These are phyloP conservation scores for Fusarium tjaetaba DNA, from an alignment of 2,329 filamentous ascomycete genomes.

Conservation along the genomic window DNA sequence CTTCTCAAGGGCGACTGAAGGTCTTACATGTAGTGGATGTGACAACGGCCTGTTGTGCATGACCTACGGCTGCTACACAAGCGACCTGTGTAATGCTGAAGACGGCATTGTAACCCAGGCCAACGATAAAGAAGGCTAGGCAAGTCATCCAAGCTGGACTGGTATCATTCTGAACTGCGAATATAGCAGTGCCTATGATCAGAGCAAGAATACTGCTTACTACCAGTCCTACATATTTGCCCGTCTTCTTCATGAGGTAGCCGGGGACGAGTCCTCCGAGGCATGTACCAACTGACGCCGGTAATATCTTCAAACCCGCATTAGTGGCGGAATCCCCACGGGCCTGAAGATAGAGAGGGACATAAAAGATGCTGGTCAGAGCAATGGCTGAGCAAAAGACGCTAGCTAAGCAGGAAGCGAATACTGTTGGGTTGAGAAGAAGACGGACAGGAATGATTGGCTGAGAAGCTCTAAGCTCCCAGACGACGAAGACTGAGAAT, in stretches of 20 bases:
- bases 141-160: not conserved
- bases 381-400: slow-evolving; percentile 77
- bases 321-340: slow-evolving; percentile 71
- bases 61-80: not conserved
- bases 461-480: slow-evolving; percentile 70
- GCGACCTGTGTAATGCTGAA: slow-evolving; percentile 50
- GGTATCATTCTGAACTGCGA: not conserved
- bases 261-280: slow-evolving; percentile 73
- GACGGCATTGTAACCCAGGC: slow-evolving; percentile 76
- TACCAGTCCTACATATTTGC: slow-evolving; percentile 57
- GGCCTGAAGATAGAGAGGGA: slow-evolving; percentile 80
- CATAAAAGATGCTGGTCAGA: slow-evolving; percentile 64
- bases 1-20: not conserved
- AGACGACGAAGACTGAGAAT: slow-evolving; percentile 70
- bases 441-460: slow-evolving; percentile 82
- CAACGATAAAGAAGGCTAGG: slow-evolving; percentile 60
- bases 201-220: slow-evolving; percentile 55
- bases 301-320: slow-evolving; percentile 73
- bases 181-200: slow-evolving; percentile 49
- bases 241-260: slow-evolving; percentile 76
- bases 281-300: slow-evolving; percentile 72
- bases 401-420: slow-evolving; percentile 76
- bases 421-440: slow-evolving; percentile 74
- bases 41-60: slow-evolving; percentile 7
- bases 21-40: not conserved